Conservation (phyloP, 1,284 basidiomycete genomes). For the Ustilago xerochloae region DNA sequence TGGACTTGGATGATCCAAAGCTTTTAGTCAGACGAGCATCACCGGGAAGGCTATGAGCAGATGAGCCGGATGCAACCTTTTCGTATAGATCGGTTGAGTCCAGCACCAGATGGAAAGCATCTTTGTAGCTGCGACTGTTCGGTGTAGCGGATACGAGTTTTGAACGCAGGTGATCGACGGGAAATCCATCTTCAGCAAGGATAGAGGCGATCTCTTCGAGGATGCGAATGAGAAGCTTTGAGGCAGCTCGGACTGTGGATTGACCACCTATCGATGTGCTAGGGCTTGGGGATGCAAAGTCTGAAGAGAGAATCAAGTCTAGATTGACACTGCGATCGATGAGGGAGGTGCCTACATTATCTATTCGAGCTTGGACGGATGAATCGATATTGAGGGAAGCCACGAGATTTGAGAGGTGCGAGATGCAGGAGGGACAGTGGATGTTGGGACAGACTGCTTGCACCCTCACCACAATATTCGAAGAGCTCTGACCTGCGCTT, state of each 20-base stretch:
- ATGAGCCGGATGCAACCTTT: not conserved
- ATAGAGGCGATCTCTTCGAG: conserved; percentile 28
- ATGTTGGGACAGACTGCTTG: conserved; percentile 45
- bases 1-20: not conserved
- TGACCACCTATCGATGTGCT: not conserved
- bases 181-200: conserved; percentile 40
- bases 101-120: conserved; percentile 17
- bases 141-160: conserved; percentile 4
- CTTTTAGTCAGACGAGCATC: not conserved
- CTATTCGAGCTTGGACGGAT: conserved; percentile 11
- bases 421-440: conserved; percentile 70
- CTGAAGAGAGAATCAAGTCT: conserved; percentile 24
- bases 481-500: conserved; percentile 7
- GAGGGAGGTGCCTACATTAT: conserved; percentile 64
- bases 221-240: conserved; percentile 33
- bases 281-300: not conserved
- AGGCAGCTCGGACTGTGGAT: conserved; percentile 21
- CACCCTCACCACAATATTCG: conserved; percentile 17
- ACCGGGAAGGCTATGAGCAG: conserved; percentile 7
- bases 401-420: conserved; percentile 66
- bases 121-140: conserved; percentile 14
- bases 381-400: conserved; percentile 27
- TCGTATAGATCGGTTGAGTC: conserved; percentile 21
- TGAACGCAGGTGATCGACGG: conserved; percentile 36
- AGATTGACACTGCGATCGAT: conserved; percentile 67